Evolutionary conservation across 208 protist species (phyloP), one percentile per base, ranked within the genome.

Genomic region (Leishmania tropica): DNA sequence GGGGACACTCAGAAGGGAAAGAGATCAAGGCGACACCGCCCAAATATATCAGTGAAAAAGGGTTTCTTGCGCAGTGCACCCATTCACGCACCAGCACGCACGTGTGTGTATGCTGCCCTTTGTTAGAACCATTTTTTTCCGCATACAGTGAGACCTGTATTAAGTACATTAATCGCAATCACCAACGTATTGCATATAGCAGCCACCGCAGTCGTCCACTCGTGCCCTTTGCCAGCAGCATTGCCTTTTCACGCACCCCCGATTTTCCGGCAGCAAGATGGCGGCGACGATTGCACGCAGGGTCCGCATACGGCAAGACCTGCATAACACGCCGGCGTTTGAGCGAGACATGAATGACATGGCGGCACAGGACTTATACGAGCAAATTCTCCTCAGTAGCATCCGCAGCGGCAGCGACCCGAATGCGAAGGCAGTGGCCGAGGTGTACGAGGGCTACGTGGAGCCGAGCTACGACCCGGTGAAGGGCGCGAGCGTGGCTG

Each of bases 321-420:
- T 95, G 51, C 82, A 88, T 67, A 92, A 31, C 19, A 88, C 86
- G 19, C 84, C 87, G 24, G 80, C 79, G 5, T 83, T 93, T 10
- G 92, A 96, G 87, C 92, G 95, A 37, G 87, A 88, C 71, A 93
- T 97, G 84, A 90, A 89, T 15, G 95, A 97, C 76, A 78, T 96
- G 53, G 80, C 88, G 0, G 95, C 93, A 2, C 67, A 85, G 17
- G 93, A 96, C 48, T 72, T 93, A 31, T 97, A 97, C 83, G 95
- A 97, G 75, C 93, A 96, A 79, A 87, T 95, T 47, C 84, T 96
- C 48, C 86, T 97, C 2, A 90, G 84, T 17, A 90, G 80, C 78
- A 89, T 96, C 58, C 93, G 93, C 56, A 90, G 65, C 79, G 95
- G 92, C 28, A 65, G 74, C 7, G 89, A 96, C 76, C 92, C 93